phyloP scores from a whole-genome alignment of 768 basidiomycete genomes.

The Favolaschia claudopus region DNA sequence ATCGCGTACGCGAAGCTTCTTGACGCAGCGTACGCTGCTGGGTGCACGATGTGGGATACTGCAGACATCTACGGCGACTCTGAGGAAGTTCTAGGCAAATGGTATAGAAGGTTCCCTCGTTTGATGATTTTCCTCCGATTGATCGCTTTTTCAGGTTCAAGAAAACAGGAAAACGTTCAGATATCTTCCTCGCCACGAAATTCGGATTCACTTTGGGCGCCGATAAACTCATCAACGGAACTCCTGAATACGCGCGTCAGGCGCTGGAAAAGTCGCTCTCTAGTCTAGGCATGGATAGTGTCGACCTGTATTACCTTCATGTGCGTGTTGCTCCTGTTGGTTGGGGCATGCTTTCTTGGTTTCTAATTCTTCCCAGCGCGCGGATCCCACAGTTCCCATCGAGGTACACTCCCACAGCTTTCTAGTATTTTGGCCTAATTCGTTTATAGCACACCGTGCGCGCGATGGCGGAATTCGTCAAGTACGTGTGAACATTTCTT shows the following conservation, averaged over 20 bases:
- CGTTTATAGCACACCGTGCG: not conserved
- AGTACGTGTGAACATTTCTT: not conserved
- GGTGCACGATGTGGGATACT: constrained; percentile 55
- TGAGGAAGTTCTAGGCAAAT: constrained; percentile 41
- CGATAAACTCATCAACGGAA: constrained; percentile 34
- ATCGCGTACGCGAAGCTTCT: too few species aligned
- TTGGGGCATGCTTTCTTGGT: too few species aligned
- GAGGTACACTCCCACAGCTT: constrained; percentile 26
- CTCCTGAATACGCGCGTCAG: constrained; percentile 37
- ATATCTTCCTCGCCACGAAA: constrained; percentile 59
- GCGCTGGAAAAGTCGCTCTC: constrained; percentile 37
- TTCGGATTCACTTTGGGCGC: constrained; percentile 38
- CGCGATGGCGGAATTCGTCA: not conserved
- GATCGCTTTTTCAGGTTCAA: too few species aligned
- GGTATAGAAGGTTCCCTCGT: too few species aligned
- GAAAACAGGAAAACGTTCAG: constrained; percentile 5
- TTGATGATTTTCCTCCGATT: too few species aligned
- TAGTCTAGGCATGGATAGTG: constrained; percentile 29
- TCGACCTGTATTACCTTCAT: constrained; percentile 43
- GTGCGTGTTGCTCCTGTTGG: not conserved
- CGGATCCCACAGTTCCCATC: constrained; percentile 21
- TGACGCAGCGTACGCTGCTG: constrained; percentile 45
- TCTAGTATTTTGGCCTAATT: not conserved
- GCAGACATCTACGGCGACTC: constrained; percentile 50
- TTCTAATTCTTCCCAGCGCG: constrained; percentile 26